phyloP scores from a whole-genome alignment of 1,284 basidiomycete species.

The Papiliotrema nemorosa region DNA sequence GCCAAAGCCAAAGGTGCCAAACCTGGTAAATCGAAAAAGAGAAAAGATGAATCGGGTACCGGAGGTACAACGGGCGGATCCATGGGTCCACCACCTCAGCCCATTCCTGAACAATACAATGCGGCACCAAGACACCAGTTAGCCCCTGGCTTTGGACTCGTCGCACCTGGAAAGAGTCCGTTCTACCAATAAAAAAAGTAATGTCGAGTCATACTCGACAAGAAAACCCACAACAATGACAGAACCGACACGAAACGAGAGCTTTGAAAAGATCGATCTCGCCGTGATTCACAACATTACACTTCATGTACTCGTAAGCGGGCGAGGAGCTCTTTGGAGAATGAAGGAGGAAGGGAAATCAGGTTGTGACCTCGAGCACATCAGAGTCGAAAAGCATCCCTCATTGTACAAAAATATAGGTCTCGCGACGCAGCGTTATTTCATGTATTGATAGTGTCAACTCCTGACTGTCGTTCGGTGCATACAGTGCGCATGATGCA shows the following conservation, averaged over 20 bases:
- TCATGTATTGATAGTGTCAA: neutral
- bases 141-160: slow-evolving; percentile 38
- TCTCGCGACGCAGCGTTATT: neutral
- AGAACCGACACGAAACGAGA: too few relatives aligned
- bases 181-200: slow-evolving; percentile 15
- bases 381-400: slow-evolving; percentile 17
- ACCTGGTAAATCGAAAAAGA: slow-evolving; percentile 26
- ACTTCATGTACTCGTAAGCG: too few relatives aligned
- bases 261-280: too few relatives aligned
- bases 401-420: slow-evolving; percentile 10
- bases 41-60: slow-evolving; percentile 14
- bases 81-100: slow-evolving; percentile 11
- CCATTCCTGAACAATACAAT: slow-evolving; percentile 16
- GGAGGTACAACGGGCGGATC: neutral
- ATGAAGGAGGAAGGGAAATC: too few relatives aligned
- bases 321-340: too few relatives aligned
- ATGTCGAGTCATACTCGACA: too few relatives aligned
- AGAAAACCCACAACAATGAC: too few relatives aligned
- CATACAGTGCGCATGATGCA: too few relatives aligned
- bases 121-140: slow-evolving; percentile 40
- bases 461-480: too few relatives aligned
- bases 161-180: slow-evolving; percentile 18
- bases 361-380: slow-evolving; percentile 35
- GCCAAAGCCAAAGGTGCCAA: slow-evolving; percentile 10
- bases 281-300: too few relatives aligned